Percentiles rank a stretch among this genome's conserved stretches.
These are phyloP conservation scores for Colletotrichum sp. DNA, from an alignment of 2,329 filamentous ascomycete species.

Conservation along the genomic window DNA sequence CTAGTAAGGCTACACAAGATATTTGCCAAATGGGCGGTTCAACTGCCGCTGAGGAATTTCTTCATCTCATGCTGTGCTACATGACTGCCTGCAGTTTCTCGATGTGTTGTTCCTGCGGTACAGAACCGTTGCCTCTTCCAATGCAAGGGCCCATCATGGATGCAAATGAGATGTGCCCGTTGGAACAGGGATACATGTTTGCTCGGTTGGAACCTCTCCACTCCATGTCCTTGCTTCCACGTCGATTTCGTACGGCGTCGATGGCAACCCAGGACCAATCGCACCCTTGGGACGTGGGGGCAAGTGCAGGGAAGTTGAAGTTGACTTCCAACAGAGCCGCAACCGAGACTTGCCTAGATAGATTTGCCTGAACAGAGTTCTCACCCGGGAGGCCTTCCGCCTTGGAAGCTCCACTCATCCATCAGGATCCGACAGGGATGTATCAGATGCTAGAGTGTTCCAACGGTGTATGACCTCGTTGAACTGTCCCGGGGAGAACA, in stretches of 20 bases:
- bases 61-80: neutral
- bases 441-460: neutral
- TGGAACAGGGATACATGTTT: neutral
- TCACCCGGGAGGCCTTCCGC: neutral
- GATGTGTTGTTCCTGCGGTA: neutral
- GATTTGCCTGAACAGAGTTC: neutral
- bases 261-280: neutral
- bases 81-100: accelerated
- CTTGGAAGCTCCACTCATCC: neutral
- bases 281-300: neutral
- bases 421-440: neutral
- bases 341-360: neutral
- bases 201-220: neutral
- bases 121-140: neutral
- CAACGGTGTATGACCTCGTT: neutral
- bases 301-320: neutral
- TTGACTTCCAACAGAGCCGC: neutral
- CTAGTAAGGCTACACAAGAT: accelerated
- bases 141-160: neutral
- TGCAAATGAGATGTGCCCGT: neutral
- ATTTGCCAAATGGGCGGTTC: accelerated
- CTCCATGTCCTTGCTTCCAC: neutral
- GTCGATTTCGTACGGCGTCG: neutral
- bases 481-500: neutral
- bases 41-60: neutral